Evolutionary conservation across 1,284 basidiomycete species (phyloP).

Genomic region (Heimioporus punctisporus): DNA sequence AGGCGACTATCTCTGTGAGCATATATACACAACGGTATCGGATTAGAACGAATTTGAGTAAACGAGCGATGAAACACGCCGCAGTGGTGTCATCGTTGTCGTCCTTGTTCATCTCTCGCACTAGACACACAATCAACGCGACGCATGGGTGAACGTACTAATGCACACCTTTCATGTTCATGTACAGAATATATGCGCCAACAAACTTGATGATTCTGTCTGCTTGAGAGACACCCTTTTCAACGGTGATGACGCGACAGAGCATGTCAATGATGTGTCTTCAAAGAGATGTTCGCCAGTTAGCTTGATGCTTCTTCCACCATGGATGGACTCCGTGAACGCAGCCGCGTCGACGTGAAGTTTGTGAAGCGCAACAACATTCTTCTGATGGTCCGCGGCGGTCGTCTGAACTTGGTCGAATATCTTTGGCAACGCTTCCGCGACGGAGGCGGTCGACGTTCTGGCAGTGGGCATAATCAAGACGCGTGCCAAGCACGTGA

Average conservation of each 20-base stretch:
- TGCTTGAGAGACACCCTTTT: slow-evolving; percentile 83
- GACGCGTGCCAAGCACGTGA: too few relatives aligned
- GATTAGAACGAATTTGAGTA: slow-evolving; percentile 81
- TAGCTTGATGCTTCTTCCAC: slow-evolving; percentile 57
- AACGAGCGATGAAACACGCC: too few relatives aligned
- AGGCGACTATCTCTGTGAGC: slow-evolving; percentile 86
- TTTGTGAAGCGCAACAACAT: slow-evolving; percentile 86
- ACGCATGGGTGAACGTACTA: background rate
- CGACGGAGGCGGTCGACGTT: slow-evolving; percentile 4
- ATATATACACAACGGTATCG: slow-evolving; percentile 82
- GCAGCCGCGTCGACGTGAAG: slow-evolving; percentile 71
- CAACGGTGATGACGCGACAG: slow-evolving; percentile 73
- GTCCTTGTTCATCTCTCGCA: slow-evolving; percentile 36
- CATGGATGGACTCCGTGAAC: slow-evolving; percentile 54
- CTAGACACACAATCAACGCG: slow-evolving; percentile 22
- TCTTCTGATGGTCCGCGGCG: slow-evolving; percentile 94
- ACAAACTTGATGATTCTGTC: slow-evolving; percentile 89
- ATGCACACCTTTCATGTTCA: slow-evolving; percentile 74
- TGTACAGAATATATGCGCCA: too few relatives aligned
- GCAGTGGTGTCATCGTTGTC: too few relatives aligned
- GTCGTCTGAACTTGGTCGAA: slow-evolving; percentile 92
- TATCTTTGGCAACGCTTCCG: slow-evolving; percentile 40
- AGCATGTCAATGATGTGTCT: slow-evolving; percentile 71
- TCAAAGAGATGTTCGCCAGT: slow-evolving; percentile 86
- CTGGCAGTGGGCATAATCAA: too few relatives aligned